These are phyloP conservation scores for Cucurbita pepo DNA, from an alignment of 306 rosid genomes.

Conservation along the genomic window DNA sequence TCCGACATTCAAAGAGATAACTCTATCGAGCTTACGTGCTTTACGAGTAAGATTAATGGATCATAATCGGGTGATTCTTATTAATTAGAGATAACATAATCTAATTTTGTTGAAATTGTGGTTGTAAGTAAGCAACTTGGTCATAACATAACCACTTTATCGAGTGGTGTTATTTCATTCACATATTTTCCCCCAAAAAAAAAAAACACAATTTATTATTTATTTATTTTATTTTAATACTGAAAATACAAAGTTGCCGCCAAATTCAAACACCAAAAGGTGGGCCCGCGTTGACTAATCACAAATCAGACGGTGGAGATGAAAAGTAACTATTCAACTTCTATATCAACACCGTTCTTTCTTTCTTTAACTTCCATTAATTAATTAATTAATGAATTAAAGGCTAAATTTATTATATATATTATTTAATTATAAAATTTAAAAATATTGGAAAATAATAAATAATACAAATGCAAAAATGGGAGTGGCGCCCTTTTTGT, in stretches of 20 bases:
- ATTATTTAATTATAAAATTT: too few species aligned
- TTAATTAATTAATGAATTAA: not conserved
- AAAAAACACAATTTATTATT: not conserved
- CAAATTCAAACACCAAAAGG: slow-evolving; percentile 5
- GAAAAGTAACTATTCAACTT: not conserved
- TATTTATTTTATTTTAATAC: not conserved
- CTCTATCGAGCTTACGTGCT: not conserved
- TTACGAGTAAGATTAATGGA: not conserved
- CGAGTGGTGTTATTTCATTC: not conserved
- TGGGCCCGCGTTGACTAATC: slow-evolving; percentile 12
- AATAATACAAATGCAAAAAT: too few species aligned
- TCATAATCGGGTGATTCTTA: not conserved
- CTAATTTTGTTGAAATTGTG: not conserved
- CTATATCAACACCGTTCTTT: too few species aligned
- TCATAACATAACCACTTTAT: slow-evolving; percentile 14
- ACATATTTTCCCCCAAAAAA: not conserved
- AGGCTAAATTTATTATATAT: too few species aligned
- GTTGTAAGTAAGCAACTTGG: slow-evolving; percentile 22
- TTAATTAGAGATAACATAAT: not conserved
- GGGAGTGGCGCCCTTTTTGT: slow-evolving; percentile 23
- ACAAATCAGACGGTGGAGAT: slow-evolving; percentile 12
- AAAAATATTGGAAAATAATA: too few species aligned
- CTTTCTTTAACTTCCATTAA: not conserved
- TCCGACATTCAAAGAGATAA: not conserved
- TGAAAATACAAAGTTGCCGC: slow-evolving; percentile 14